Base-by-base conservation (phyloP, 805 yeast species). In the Candida golubevii region DNA sequence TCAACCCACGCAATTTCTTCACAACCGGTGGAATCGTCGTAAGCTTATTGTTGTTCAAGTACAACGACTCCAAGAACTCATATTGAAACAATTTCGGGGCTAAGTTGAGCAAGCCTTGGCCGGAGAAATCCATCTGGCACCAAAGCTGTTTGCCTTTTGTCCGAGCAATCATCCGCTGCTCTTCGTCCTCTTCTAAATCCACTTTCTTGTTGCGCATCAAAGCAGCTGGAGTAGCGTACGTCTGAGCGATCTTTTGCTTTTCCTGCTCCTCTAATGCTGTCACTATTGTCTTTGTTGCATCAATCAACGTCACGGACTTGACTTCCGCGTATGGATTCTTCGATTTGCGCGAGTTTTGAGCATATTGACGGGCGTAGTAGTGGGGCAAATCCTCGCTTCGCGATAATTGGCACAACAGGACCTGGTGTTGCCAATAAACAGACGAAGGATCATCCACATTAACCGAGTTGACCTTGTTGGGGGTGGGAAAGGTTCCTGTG, bases 61-160 rank as follows among this genome's bases (percentile, higher is more conserved):
- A 93, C 43, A 93, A 71, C 49, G 91, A 83, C 59, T 91, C 93
- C 57, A 93, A 75, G 56, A 93, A 93, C 48, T 78, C 77, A 64
- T 89, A 93, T 37, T 81, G 79, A 72, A 88, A 88, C 37, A 93
- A 65, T 55, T 82, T 81, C 15, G 84, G 78, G n/a, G 88, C 78
- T 28, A 91, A 53, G 45, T 79, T 76, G 49, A 79, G 71, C 41
- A 93, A 72, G 30, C 91, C 87, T 64, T 93, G 95, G 47, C 97
- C 97, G 51, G 95, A 82, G 52, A 91, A 71, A 67, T 93, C 99
- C 52, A 93, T 71, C 6, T 90, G 91, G 42, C 95, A 85, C 99
- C 99, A 93, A 59, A 86, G 76, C 67, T 90, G 97, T 47, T 82
- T 83, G 32, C 85, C 80, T 58, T 74, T 72, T 26, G 79, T 76